Percentiles rank a stretch among this genome's conserved stretches.
phyloP scores from a whole-genome alignment of 169 alveolate species.

The Cryptosporidium bovis region DNA sequence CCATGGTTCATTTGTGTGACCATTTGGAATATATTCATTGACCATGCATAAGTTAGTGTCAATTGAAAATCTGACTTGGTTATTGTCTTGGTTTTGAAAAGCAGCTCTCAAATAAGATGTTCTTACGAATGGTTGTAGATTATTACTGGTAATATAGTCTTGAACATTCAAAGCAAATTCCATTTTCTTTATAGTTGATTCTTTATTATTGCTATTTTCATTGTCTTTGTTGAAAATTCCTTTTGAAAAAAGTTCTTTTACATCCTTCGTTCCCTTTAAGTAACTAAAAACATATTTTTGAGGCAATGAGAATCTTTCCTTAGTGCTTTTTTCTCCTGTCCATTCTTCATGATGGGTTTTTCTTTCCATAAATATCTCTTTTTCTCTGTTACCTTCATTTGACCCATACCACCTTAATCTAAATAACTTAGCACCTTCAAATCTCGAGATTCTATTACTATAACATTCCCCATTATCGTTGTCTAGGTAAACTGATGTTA shows the following conservation, averaged over 20 bases:
- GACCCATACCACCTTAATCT: constrained; percentile 85
- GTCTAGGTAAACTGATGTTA: constrained; percentile 83
- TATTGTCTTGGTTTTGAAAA: constrained; percentile 80
- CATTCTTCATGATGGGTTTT: constrained; percentile 86
- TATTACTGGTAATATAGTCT: constrained; percentile 72
- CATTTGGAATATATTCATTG: constrained; percentile 77
- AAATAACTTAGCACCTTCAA: constrained; percentile 83
- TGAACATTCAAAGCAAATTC: constrained; percentile 80
- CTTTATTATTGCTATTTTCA: constrained; percentile 5
- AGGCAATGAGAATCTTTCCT: constrained; percentile 81
- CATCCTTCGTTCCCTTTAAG: constrained; percentile 76
- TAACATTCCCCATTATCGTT: constrained; percentile 79
- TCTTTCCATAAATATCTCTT: constrained; percentile 79
- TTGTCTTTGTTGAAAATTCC: constrained; percentile 50
- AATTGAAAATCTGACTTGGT: constrained; percentile 81
- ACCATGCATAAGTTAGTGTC: constrained; percentile 85
- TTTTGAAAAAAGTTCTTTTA: constrained; percentile 46
- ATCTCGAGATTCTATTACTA: constrained; percentile 79
- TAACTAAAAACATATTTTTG: constrained; percentile 78
- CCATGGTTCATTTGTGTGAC: constrained; percentile 79
- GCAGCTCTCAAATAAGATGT: constrained; percentile 85
- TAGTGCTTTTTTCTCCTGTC: constrained; percentile 84
- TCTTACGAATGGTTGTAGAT: constrained; percentile 82
- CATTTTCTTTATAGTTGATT: constrained; percentile 61
- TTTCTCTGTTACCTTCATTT: constrained; percentile 80